Percentiles rank a stretch among this genome's conserved stretches.
Evolutionary conservation across 2,329 filamentous ascomycete genomes (phyloP).

Genomic region (Septoria linicola): DNA sequence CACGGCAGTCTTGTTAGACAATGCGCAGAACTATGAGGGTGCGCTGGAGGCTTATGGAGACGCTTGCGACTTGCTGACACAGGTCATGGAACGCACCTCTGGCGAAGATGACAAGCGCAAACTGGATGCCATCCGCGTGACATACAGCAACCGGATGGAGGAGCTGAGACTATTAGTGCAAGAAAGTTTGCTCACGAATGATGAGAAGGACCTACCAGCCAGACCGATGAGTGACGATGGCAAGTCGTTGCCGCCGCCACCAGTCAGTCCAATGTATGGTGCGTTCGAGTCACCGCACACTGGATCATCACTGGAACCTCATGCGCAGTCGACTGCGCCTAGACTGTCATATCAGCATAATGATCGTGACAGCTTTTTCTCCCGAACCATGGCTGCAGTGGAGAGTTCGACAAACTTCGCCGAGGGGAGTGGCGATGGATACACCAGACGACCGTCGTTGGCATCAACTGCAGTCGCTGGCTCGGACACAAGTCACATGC

Average conservation of each 20-base stretch:
- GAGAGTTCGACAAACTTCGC: slow-evolving; percentile 17
- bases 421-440: background rate
- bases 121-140: slow-evolving; percentile 85
- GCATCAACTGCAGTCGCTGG: slow-evolving; percentile 13
- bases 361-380: slow-evolving; percentile 35
- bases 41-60: slow-evolving; percentile 88
- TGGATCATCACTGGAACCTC: background rate
- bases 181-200: slow-evolving; percentile 44
- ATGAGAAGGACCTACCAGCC: slow-evolving; percentile 73
- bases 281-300: slow-evolving; percentile 28
- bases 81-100: slow-evolving; percentile 81
- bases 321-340: slow-evolving; percentile 43
- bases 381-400: slow-evolving; percentile 33
- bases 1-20: slow-evolving; percentile 90
- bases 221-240: slow-evolving; percentile 64
- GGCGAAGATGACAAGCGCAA: slow-evolving; percentile 86
- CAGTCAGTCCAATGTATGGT: slow-evolving; percentile 38
- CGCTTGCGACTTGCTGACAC: slow-evolving; percentile 81
- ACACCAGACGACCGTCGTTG: slow-evolving; percentile 9
- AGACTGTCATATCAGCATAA: slow-evolving; percentile 28
- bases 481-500: slow-evolving; percentile 13
- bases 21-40: slow-evolving; percentile 90
- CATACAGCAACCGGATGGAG: slow-evolving; percentile 85
- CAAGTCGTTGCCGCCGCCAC: slow-evolving; percentile 32
- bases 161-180: slow-evolving; percentile 74